These are phyloP conservation scores for Aspergillus flavus DNA, from an alignment of 2,329 filamentous ascomycete species.

Conservation along the genomic window DNA sequence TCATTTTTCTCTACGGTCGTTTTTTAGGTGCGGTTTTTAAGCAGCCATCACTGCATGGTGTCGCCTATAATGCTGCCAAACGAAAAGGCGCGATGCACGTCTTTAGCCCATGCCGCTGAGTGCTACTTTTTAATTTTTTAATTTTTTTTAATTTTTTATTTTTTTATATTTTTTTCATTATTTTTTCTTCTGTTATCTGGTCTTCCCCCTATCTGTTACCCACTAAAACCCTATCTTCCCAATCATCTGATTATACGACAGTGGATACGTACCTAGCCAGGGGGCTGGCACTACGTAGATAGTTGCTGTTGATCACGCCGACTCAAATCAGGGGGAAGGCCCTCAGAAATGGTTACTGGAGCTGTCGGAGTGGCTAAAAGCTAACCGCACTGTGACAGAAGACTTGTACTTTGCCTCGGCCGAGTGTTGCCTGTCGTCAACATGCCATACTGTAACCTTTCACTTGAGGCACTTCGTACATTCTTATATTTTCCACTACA, in stretches of 20 bases:
- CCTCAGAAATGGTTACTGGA: not conserved
- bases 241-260: not conserved
- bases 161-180: no score
- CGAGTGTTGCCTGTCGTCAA: not conserved
- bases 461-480: no score
- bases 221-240: not conserved
- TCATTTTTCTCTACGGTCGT: not conserved
- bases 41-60: not conserved
- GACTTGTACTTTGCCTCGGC: not conserved
- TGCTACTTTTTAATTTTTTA: not conserved
- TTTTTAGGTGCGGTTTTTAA: not conserved
- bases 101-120: not conserved
- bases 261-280: not conserved
- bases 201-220: not conserved
- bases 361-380: not conserved
- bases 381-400: not conserved
- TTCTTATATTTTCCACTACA: not conserved
- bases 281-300: not conserved
- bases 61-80: not conserved
- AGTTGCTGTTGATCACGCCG: no score
- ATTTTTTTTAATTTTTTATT: not conserved
- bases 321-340: not conserved
- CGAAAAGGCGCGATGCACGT: not conserved
- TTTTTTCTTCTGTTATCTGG: not conserved
- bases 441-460: not conserved